Evolutionary conservation across 169 alveolate genomes (phyloP).

Genomic region (Plasmodium coatneyi): DNA sequence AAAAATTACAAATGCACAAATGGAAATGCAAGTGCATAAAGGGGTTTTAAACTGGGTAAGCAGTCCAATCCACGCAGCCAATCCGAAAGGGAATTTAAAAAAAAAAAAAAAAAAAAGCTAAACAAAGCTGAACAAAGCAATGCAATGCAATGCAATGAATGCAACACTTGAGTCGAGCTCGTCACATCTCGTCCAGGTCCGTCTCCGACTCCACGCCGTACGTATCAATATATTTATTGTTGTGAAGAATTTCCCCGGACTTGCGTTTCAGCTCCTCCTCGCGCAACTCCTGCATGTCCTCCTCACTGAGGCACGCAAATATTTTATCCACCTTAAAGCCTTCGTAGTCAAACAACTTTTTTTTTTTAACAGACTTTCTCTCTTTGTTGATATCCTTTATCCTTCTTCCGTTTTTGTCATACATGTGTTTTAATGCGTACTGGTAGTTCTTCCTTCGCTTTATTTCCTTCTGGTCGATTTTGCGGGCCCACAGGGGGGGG

Average conservation of each 20-base stretch:
- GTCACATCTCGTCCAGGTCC: slow-evolving; percentile 20
- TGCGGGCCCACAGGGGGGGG: slow-evolving; percentile 9
- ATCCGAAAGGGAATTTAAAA: too few relatives aligned
- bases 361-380: slow-evolving; percentile 56
- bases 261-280: slow-evolving; percentile 61
- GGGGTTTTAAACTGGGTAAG: neutral
- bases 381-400: slow-evolving; percentile 67
- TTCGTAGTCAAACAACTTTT: slow-evolving; percentile 63
- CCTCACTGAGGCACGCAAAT: slow-evolving; percentile 37
- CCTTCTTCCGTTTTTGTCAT: slow-evolving; percentile 60
- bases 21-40: neutral
- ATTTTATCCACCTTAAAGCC: slow-evolving; percentile 64
- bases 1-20: neutral
- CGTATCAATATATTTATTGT: slow-evolving; percentile 66
- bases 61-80: neutral
- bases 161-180: too few relatives aligned
- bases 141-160: too few relatives aligned
- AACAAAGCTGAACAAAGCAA: too few relatives aligned
- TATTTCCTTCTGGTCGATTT: slow-evolving; percentile 62
- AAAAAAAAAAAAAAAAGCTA: too few relatives aligned
- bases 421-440: slow-evolving; percentile 71
- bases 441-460: slow-evolving; percentile 69
- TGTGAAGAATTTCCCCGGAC: slow-evolving; percentile 59
- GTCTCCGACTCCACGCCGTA: slow-evolving; percentile 65
- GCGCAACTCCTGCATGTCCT: slow-evolving; percentile 63